Evolutionary conservation across 192 early-diverging fungal species (phyloP), one percentile per base, ranked within the genome.

Genomic region (Backusella westeae): DNA sequence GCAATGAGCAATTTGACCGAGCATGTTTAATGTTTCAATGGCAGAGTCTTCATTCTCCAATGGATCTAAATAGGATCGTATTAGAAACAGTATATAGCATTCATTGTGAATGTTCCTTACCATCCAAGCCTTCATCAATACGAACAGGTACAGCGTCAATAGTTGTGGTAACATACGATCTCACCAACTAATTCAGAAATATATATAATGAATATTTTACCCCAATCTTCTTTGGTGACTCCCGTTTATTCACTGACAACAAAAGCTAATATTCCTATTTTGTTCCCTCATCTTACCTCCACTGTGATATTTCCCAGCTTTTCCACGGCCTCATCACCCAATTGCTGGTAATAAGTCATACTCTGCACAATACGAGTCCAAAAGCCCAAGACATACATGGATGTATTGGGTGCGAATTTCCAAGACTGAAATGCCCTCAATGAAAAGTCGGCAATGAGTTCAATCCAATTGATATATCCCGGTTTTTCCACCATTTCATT

Each of bases 311-410:
- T 76, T 69, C 89, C 83, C 26, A 91, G 59, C 44, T 89, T 84
- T 1, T 63, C 41, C 29, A 74, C 67, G 6, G 66, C 73, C 4
- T 44, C 38, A 6, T 71, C 78, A 44, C 52, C 73, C 44, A 79
- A 70, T 63, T 79, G 65, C 35, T 79, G 78, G 14, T 79, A 74
- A 75, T 84, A 86, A n/a, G 87, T 80, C 65, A 83, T 82, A 3
- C 87, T 88, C 14, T 86, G 81, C 9, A 88, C 85, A 74, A 95
- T 93, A 80, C 95, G 93, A 39, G 91, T 89, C 96, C 96, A 97
- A 80, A 97, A 97, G 12, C 89, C 91, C 74, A 96, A 81, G 26
- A 96, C 78, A 71, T 95, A 95, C 34, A 87, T 83, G 3, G 93
- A 79, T 76, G 91, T 93, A 80, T 95, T 91, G 38, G 93, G 89